A percentile compares a stretch with the other conserved stretches of the same genome.
phyloP scores from a whole-genome alignment of 768 basidiomycete species.

The Ramaria sp. region DNA sequence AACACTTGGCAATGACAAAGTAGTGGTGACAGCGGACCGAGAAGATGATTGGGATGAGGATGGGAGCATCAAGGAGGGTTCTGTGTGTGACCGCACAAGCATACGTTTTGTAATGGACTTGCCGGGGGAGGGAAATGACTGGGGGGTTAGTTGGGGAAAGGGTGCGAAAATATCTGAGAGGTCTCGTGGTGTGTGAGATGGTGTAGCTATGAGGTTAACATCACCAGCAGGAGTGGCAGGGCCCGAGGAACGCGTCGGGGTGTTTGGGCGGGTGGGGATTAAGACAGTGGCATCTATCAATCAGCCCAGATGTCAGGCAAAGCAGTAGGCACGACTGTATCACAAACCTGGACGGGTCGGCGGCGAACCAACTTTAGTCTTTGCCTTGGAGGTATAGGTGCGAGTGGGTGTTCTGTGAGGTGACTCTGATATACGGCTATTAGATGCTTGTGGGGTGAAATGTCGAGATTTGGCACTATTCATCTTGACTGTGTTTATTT shows the following conservation, averaged over 20 bases:
- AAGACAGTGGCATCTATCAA: background rate
- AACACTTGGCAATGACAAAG: background rate
- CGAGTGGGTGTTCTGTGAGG: background rate
- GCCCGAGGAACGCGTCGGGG: background rate
- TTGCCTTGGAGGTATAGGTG: background rate
- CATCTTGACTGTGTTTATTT: background rate
- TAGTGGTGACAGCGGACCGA: background rate
- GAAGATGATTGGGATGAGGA: background rate
- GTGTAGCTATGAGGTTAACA: background rate
- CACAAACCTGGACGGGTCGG: background rate
- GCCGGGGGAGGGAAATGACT: slow-evolving; percentile 3
- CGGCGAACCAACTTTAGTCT: background rate
- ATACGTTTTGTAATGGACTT: slow-evolving; percentile 51
- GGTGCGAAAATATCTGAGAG: slow-evolving; percentile 37
- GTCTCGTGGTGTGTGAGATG: slow-evolving; percentile 22
- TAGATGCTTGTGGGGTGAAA: background rate
- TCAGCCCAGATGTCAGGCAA: background rate
- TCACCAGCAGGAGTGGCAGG: background rate
- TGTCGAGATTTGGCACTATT: background rate
- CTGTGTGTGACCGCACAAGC: slow-evolving; percentile 60
- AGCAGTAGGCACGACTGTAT: too few species aligned
- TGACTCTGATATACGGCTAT: background rate
- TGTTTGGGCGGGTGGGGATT: background rate
- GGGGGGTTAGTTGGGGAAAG: slow-evolving; percentile 15
- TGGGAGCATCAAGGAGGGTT: slow-evolving; percentile 27